A percentile compares a stretch with the other conserved stretches of the same genome.
Evolutionary conservation across 2,329 filamentous ascomycete species (phyloP).

Genomic region (Sclerotinia minor): DNA sequence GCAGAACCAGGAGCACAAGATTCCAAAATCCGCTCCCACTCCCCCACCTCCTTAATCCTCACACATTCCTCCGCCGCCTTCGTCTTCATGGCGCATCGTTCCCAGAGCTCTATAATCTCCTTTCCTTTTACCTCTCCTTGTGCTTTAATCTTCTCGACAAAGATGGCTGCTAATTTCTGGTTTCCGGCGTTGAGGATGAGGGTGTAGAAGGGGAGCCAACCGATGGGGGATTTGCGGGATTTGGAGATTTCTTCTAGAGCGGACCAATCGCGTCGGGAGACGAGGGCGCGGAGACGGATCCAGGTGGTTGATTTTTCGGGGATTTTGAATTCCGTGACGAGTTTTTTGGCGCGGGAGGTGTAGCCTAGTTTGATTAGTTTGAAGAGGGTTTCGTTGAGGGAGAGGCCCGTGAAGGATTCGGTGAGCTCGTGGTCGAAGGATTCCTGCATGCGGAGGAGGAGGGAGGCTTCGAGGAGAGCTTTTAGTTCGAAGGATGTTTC

Average conservation of each 20-base stretch:
- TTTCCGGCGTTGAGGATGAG: conserved; percentile 87
- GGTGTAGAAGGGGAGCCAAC: conserved; percentile 95
- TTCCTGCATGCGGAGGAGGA: conserved; percentile 83
- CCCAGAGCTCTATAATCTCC: conserved; percentile 70
- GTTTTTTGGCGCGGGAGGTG: conserved; percentile 79
- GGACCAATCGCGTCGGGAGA: conserved; percentile 86
- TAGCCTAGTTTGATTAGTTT: conserved; percentile 82
- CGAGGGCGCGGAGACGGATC: conserved; percentile 79
- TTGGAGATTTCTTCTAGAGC: conserved; percentile 85
- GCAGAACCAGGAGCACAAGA: conserved; percentile 70
- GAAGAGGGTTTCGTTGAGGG: conserved; percentile 89
- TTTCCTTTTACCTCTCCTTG: conserved; percentile 82
- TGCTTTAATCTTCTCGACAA: conserved; percentile 98
- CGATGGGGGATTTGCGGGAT: conserved; percentile 82
- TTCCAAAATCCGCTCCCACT: conserved; percentile 71
- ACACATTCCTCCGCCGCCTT: conserved; percentile 92
- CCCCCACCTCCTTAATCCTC: conserved; percentile 72
- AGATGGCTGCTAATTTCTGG: conserved; percentile 78
- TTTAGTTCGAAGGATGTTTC: conserved; percentile 74
- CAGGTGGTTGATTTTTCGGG: conserved; percentile 90
- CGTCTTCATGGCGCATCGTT: conserved; percentile 87
- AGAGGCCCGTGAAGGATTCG: conserved; percentile 74
- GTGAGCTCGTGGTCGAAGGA: conserved; percentile 80
- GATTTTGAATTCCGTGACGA: conserved; percentile 90
- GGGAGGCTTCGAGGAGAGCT: conserved; percentile 75